phyloP scores from a whole-genome alignment of 169 alveolate species.

The Plasmodium gonderi region DNA sequence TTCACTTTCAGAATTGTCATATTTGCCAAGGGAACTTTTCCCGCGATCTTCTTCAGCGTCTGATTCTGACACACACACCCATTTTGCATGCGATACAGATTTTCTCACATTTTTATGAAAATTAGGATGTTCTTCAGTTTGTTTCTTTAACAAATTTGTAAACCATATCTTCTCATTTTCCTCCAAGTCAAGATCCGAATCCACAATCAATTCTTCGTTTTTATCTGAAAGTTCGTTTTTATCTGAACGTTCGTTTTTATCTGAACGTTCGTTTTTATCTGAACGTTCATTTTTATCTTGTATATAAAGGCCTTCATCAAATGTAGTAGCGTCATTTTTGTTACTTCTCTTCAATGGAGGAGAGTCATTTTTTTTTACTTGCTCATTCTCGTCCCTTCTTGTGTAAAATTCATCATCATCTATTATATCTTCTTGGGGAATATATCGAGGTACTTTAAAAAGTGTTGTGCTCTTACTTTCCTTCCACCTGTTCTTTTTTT shows the following conservation, averaged over 20 bases:
- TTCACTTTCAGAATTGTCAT: too few species aligned
- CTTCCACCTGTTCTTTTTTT: background rate
- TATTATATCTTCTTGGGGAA: constrained; percentile 16
- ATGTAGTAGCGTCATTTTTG: background rate
- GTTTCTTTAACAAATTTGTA: constrained; percentile 16
- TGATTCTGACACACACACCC: background rate
- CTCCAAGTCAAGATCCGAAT: constrained; percentile 4
- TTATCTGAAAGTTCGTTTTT: background rate
- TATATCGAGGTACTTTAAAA: constrained; percentile 28
- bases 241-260: background rate
- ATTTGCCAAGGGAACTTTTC: too few species aligned
- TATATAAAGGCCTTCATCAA: too few species aligned
- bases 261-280: background rate
- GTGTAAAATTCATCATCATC: background rate
- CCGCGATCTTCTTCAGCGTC: background rate
- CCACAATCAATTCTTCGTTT: background rate
- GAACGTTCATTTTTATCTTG: background rate
- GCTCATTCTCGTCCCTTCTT: background rate
- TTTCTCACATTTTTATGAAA: too few species aligned
- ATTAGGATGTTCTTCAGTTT: background rate
- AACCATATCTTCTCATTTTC: constrained; percentile 42
- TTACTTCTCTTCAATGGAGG: background rate
- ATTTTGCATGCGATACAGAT: background rate
- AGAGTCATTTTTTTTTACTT: background rate
- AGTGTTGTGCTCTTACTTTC: constrained; percentile 7